Evolutionary conservation across 129 eudicot genomes (phyloP), one percentile per base, ranked within the genome.

Genomic region (Escallonia herrerae): DNA sequence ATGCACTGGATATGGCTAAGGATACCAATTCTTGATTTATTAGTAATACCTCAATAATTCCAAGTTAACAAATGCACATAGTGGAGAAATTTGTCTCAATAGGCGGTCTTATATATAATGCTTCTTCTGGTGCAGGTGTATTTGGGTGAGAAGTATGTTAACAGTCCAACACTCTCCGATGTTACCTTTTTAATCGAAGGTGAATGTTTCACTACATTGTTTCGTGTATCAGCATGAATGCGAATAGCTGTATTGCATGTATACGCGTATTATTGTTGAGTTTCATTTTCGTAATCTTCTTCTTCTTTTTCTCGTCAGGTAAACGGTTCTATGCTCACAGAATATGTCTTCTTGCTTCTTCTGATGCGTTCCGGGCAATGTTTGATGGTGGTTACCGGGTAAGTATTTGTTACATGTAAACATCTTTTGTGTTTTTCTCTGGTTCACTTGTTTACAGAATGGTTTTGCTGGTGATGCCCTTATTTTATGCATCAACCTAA

Each of bases 321-420:
- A 78, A 81, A 58, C 83, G 80, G 62, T 94, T 94, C 63, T 89
- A 89, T 56, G 99, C 99, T 48, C 95, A 89, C 63, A 85, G 97
- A 69, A 86, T 84, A 60, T 84, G 97, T 66, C 76, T 94, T 54
- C 95, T 94, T 80, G 94, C 93, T 80, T 89, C 99, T 60, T 94
- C 96, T 71, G 97, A 94, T 82, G 95, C 97, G 68, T 94, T 94
- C 50, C 83, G 88, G 43, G 99, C 95, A 62, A 84, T 86, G 95
- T 86, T 94, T 78, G 91, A 85, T 74, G 99, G 99, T 64, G 97
- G 95, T 65, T 94, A 89, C 74, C 75, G 82, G 90, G 99, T 94
- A 60, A 22, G 33, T 22, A 22, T 22, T 0, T 22, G 33, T 22
- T 22, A 22, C 73, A 45, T 45, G 49, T 45, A 5, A 5, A 45